Evolutionary conservation across 2,329 filamentous ascomycete species (phyloP), one percentile per base, ranked within the genome.

Genomic region (Penicillium janthinellum): DNA sequence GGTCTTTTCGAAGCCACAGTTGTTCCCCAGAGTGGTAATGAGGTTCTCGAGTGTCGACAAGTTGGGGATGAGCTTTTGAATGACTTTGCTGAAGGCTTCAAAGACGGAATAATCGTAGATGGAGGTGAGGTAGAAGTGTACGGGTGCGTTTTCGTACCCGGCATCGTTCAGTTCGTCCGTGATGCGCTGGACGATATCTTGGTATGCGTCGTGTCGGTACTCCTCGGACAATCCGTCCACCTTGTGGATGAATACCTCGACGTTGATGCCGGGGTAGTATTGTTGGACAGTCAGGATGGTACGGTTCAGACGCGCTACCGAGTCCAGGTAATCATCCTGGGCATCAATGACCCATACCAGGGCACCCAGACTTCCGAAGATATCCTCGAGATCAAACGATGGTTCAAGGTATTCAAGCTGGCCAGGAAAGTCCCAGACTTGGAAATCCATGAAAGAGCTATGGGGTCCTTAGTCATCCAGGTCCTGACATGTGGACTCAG

Each of bases 41-140:
- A 99, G 86, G 53, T 92, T 90, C 78, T 99, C 95, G 57, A 99
- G 86, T 28, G 93, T 96, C 5, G 92, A 91, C 7, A 99, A 85
- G 63, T 96, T 91, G 0, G 95, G 94, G 54, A 99, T 94, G 34
- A 99, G 85, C 76, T 97, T 97, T 77, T 99, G 95, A 64, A 99
- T 96, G 64, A 99, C 94, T 77, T 97, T 97, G 80, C 90, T 94
- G 75, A 99, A 97, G 52, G 95, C 95, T 78, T 99, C 95, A 74
- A 98, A 99, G 72, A 96, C 96, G 70, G 90, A 96, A 78, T 97
- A 94, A 76, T 99, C 95, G 82, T 98, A 99, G 75, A 99, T 99
- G 73, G 90, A 96, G 14, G 95, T 99, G 58, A 96, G 87, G 75
- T 99, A 94, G 78, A 96, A 99, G 60, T 90, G 93, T 64, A 99